A percentile compares a stretch with the other conserved stretches of the same genome.
Conservation (phyloP, 805 yeast genomes). For the Monosporozyma aquatica region DNA sequence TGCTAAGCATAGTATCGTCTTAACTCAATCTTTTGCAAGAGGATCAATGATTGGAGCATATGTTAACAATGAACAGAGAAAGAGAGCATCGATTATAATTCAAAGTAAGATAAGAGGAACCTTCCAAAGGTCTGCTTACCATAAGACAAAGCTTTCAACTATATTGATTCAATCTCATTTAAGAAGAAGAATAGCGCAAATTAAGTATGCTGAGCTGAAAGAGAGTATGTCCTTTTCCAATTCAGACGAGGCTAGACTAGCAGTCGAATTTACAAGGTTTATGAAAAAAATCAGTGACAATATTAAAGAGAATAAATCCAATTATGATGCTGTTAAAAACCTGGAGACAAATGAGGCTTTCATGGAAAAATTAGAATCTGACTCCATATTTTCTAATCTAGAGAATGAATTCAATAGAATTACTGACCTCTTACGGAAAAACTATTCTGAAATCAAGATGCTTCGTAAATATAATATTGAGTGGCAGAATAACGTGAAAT, state of each 20-base stretch:
- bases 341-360: constrained; percentile 22
- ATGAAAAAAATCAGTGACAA: constrained; percentile 67
- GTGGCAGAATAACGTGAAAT: neutral
- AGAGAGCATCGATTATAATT: constrained; percentile 50
- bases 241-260: constrained; percentile 11
- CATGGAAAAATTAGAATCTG: neutral
- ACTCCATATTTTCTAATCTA: constrained; percentile 36
- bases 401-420: neutral
- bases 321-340: constrained; percentile 39
- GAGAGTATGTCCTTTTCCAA: constrained; percentile 14
- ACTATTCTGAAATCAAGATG: constrained; percentile 1
- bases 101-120: constrained; percentile 64
- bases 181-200: constrained; percentile 62
- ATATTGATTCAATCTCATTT: constrained; percentile 60
- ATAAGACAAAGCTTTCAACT: constrained; percentile 41
- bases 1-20: constrained; percentile 20
- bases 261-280: constrained; percentile 4
- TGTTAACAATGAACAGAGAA: constrained; percentile 39
- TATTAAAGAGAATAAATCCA: constrained; percentile 65
- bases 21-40: constrained; percentile 41
- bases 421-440: constrained; percentile 1
- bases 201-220: constrained; percentile 34
- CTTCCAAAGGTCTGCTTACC: constrained; percentile 40
- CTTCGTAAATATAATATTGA: neutral
- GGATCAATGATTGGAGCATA: constrained; percentile 40